Percentiles rank a stretch among this genome's conserved stretches.
Conservation (phyloP, 441 rosid species). For the Mallotus repandus region DNA sequence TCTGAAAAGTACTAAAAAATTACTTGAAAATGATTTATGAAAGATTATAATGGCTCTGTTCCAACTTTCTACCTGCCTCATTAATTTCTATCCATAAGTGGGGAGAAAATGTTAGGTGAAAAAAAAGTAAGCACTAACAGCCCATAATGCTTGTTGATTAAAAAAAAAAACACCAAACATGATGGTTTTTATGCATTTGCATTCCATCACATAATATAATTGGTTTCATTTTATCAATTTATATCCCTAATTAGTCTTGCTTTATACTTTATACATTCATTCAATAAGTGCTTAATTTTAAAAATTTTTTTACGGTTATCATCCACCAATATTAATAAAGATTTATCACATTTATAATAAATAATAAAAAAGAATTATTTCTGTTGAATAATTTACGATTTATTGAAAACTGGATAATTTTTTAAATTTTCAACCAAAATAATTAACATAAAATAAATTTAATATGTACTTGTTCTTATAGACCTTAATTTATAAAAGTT, state of each 20-base stretch:
- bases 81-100: neutral
- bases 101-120: constrained; percentile 2
- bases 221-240: too few species aligned
- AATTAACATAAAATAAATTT: too few species aligned
- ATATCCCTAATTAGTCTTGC: too few species aligned
- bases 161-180: neutral
- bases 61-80: neutral
- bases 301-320: neutral
- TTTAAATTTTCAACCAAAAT: too few species aligned
- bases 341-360: too few species aligned
- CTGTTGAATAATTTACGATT: too few species aligned
- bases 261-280: neutral
- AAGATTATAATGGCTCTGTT: neutral
- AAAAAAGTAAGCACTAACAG: neutral
- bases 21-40: neutral
- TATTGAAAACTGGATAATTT: too few species aligned
- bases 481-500: too few species aligned
- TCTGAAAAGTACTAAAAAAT: neutral
- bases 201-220: too few species aligned
- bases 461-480: neutral
- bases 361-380: too few species aligned
- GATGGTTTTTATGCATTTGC: neutral
- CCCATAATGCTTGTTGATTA: too few species aligned
- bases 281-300: neutral
- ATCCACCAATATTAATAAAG: too few species aligned